These are phyloP conservation scores for Backusella mclennaniae DNA, from an alignment of 192 early-diverging fungal species.

Conservation along the genomic window DNA sequence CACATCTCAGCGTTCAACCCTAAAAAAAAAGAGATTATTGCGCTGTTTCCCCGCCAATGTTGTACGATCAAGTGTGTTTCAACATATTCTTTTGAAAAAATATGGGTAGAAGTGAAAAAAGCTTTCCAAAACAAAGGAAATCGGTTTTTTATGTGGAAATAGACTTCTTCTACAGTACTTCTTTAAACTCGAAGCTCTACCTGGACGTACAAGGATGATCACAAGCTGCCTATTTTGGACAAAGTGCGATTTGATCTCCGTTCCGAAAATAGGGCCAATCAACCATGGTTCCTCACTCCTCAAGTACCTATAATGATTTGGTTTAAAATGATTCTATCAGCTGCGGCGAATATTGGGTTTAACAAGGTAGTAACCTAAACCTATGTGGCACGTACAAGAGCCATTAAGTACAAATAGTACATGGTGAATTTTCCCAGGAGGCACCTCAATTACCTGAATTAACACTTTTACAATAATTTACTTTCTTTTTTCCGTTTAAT, in stretches of 20 bases:
- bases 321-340: background rate
- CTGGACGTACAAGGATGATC: background rate
- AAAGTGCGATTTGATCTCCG: slow-evolving; percentile 1
- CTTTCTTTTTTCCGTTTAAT: background rate
- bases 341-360: background rate
- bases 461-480: background rate
- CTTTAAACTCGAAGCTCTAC: slow-evolving; percentile 1
- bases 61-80: background rate
- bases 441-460: background rate
- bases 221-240: background rate
- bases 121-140: background rate
- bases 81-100: background rate
- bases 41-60: background rate
- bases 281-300: background rate
- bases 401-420: background rate
- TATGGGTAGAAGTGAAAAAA: background rate
- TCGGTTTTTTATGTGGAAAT: background rate
- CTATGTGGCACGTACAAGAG: background rate
- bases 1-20: slow-evolving; percentile 1
- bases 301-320: background rate
- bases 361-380: background rate
- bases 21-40: slow-evolving; percentile 11
- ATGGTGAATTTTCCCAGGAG: background rate
- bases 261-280: background rate
- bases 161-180: slow-evolving; percentile 6